These are phyloP conservation scores for Pythium aristosporum DNA, from an alignment of 352 stramenopile genomes.

Conservation along the genomic window DNA sequence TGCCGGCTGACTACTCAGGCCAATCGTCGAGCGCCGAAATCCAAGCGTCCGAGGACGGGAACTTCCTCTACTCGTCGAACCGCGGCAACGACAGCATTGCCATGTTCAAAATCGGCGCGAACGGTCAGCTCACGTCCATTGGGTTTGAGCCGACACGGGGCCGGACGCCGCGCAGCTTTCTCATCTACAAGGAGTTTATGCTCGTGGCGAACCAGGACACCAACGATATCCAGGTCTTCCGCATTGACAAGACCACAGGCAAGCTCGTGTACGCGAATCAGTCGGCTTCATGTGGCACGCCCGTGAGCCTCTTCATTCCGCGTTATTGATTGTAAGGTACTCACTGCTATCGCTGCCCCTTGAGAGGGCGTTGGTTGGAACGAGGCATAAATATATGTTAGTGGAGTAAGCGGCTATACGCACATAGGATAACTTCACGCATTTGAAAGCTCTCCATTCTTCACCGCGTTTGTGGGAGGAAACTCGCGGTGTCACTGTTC, in stretches of 20 bases:
- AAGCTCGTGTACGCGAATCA: constrained; percentile 43
- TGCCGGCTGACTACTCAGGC: constrained; percentile 37
- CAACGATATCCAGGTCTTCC: constrained; percentile 57
- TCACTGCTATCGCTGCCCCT: no score
- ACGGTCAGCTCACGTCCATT: constrained; percentile 34
- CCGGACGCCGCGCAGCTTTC: constrained; percentile 43
- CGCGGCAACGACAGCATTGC: constrained; percentile 63
- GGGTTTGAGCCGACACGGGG: constrained; percentile 46
- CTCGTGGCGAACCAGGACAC: constrained; percentile 67
- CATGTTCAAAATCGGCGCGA: constrained; percentile 44
- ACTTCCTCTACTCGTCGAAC: constrained; percentile 71
- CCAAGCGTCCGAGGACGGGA: constrained; percentile 45
- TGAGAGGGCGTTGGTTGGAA: no score
- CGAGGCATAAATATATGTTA: no score
- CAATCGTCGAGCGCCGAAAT: constrained; percentile 43
- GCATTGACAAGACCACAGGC: constrained; percentile 40
- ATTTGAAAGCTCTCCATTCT: no score
- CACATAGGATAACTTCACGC: no score
- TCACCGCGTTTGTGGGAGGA: no score
- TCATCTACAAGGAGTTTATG: constrained; percentile 45
- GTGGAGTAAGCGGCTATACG: no score
- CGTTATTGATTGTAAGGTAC: no score
- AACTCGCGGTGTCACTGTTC: no score
- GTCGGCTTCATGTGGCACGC: constrained; percentile 38
- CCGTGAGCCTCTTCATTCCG: constrained; percentile 39